These are phyloP conservation scores for Citeromyces nyonsensis DNA, from an alignment of 805 yeast genomes.

Conservation along the genomic window DNA sequence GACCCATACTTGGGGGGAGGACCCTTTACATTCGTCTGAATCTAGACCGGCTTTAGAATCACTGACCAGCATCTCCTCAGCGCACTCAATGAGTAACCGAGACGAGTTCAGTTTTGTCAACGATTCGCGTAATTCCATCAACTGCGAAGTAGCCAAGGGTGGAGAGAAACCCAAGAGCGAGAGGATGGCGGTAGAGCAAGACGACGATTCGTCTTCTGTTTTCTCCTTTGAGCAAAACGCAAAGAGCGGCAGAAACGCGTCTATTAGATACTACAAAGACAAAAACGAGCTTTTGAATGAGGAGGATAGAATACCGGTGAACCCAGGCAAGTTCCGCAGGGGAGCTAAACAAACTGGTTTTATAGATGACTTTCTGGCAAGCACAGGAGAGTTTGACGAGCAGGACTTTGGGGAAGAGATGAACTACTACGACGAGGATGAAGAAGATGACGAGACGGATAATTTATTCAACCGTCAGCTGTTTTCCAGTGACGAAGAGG, in stretches of 20 bases:
- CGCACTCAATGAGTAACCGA: neutral
- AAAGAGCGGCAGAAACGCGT: constrained; percentile 16
- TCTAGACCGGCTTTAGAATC: neutral
- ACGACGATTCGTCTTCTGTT: constrained; percentile 7
- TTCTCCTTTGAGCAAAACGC: constrained; percentile 17
- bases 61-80: neutral
- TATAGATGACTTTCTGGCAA: constrained; percentile 11
- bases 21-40: neutral
- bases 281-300: constrained; percentile 13
- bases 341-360: constrained; percentile 7
- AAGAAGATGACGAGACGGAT: constrained; percentile 20
- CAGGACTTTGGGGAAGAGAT: constrained; percentile 14
- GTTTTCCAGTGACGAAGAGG: constrained; percentile 12
- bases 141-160: neutral
- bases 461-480: constrained; percentile 18
- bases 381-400: constrained; percentile 5
- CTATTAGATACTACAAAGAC: constrained; percentile 19
- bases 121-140: neutral
- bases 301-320: constrained; percentile 6
- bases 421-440: constrained; percentile 15
- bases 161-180: neutral
- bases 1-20: constrained; percentile 3
- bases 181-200: neutral
- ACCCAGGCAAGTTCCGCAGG: constrained; percentile 5
- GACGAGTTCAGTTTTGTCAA: neutral